Conservation (phyloP, 2,329 filamentous ascomycete genomes). For the Fusarium pseudoanthophilum region DNA sequence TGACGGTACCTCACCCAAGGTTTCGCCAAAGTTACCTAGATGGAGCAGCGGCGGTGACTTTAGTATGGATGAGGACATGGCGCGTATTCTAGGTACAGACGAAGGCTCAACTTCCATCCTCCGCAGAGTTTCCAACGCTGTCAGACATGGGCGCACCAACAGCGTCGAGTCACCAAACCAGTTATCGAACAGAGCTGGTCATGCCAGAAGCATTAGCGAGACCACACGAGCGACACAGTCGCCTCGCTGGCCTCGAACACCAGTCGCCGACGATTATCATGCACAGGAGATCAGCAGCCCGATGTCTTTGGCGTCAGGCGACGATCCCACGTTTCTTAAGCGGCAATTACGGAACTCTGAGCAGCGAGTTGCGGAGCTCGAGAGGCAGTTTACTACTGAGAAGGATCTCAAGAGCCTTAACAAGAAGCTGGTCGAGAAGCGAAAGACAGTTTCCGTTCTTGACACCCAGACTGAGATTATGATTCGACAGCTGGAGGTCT, state of each 20-base stretch:
- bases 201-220: slow-evolving; percentile 73
- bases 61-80: slow-evolving; percentile 95
- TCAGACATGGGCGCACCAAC: slow-evolving; percentile 90
- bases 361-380: slow-evolving; percentile 86
- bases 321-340: slow-evolving; percentile 75
- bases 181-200: slow-evolving; percentile 57
- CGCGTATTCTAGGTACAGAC: slow-evolving; percentile 83
- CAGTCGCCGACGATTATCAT: slow-evolving; percentile 65
- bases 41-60: slow-evolving; percentile 88
- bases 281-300: slow-evolving; percentile 77
- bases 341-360: slow-evolving; percentile 84
- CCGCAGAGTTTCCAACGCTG: slow-evolving; percentile 89
- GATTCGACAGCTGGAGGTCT: slow-evolving; percentile 87
- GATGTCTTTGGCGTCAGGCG: slow-evolving; percentile 69
- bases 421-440: slow-evolving; percentile 88
- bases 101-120: slow-evolving; percentile 83
- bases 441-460: slow-evolving; percentile 93
- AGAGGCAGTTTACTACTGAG: slow-evolving; percentile 76
- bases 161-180: slow-evolving; percentile 71
- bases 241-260: slow-evolving; percentile 76
- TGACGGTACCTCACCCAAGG: slow-evolving; percentile 56
- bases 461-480: slow-evolving; percentile 97
- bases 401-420: slow-evolving; percentile 80
- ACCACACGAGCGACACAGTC: slow-evolving; percentile 73
- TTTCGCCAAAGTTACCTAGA: slow-evolving; percentile 74